Base-by-base conservation (phyloP, 345 rosid species). In the Nasturtium officinale region DNA sequence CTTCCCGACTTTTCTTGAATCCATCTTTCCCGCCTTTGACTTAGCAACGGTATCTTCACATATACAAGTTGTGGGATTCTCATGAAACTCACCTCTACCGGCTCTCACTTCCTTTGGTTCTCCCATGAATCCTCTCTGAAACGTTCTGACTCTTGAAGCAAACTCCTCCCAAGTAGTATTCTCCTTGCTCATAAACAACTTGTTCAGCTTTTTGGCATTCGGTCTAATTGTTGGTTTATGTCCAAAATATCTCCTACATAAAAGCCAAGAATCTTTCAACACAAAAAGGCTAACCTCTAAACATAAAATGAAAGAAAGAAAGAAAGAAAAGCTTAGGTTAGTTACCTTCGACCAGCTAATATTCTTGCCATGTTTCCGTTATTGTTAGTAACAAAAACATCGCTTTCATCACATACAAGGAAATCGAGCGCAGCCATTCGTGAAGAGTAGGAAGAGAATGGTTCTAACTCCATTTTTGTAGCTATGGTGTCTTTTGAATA, bases 391-490 rank as follows among this genome's bases (percentile, higher is more conserved):
- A 91, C 98, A 64, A 95, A 91, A 2, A 95, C 97, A 75, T 90
- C 96, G 70, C 99, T 95, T 83, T 88, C 92, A 69, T 91, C 98
- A 52, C 98, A 95, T 58, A 91, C 99, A 37, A 86, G 82, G 67
- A 92, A 96, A 80, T 96, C 99, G 6, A 96, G 90, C 0, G 99
- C 99, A 81, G 99, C 99, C 99, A 96, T 96, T 43, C 99, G 81
- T 8, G 99, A 96, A 70, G 98, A 96, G 58, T 84, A 96, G 1
- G 89, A 81, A 69, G 96, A 73, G 73, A 96, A 96, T 16, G 85
- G 87, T 35, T 83, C 78, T 62, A 96, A 47, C 81, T 96, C 99
- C 79, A 85, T 80, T 73, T 89, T 87, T 61, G 84, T 83, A 52
- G 98, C 90, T 48, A 92, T 71, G 55, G 90, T 89, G 71, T 95